Evolutionary conservation across 805 yeast genomes (phyloP), one percentile per base, ranked within the genome.

Genomic region (Huiozyma naganishii): DNA sequence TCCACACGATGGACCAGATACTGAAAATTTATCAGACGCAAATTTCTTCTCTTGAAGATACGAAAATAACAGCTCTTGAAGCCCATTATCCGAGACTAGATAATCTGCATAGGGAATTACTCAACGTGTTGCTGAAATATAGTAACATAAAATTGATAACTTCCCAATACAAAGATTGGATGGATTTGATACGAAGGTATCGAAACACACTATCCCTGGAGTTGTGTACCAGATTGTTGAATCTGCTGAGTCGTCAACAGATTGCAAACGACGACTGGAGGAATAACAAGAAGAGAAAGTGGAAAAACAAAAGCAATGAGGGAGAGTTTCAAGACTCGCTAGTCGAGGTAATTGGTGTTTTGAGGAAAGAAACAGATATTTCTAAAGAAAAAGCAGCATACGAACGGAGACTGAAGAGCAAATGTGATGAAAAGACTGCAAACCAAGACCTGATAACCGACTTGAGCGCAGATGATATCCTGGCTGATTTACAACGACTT

Each of bases 401-500:
- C 11, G 43, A 29, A 7, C 13, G 29, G 12, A 17, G 39, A 40
- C 7, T 39, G 37, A 13, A 29, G 35, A 4, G 7, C 13, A 23
- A 6, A 11, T 9, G 38, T 33, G 27, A 12, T 36, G 39, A 17
- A 17, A 17, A 29, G 7, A 7, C 13, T 36, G 32, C 37, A 10
- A 13, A 35, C 10, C 30, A 29, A 30, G 27, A 27, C 7, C 17
- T 37, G 6, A 6, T 30, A 12, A 12, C 30, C 28, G 46, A 32
- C 1, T 17, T 17, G 23, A 17, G 23, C 23, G 48, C 54, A 8
- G 51, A 50, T 35, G 61, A 54, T 41, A 54, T 59, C 28, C 39
- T 58, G 6, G 47, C 48, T 2, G 69, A 66, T 44, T 34, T 61
- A 33, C 65, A 54, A 29, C 52, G 45, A 29, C 44, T 63, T 41